Base-by-base conservation (phyloP, 2,329 filamentous ascomycete genomes). In the Alternaria triticina region DNA sequence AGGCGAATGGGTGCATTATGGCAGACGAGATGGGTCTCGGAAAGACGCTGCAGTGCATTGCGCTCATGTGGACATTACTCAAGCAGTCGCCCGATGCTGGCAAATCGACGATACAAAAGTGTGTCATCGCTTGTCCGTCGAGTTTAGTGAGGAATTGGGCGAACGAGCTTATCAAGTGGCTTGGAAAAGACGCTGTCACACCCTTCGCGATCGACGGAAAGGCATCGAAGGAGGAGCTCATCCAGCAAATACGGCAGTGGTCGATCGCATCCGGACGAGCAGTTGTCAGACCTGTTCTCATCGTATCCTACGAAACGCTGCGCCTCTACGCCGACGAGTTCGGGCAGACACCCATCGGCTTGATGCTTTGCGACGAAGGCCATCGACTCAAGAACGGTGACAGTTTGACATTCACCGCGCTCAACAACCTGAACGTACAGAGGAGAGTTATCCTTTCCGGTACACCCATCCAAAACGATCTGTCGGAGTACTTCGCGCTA, bases 1-100 rank as follows among this genome's bases (percentile, higher is more conserved):
- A 95, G 72, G 96, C 96, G 52, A 92, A 97, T 79, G 96, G 96
- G 3, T 99, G 96, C 81, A 99, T 99, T 78, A 99, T 99, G 96
- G 96, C 96, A 57, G 96, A 99, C 78, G 96, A 97, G 78, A 99
- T 99, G 96, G 96, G 96, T 71, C 83, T 99, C 28, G 96, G 96
- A 60, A 99, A 99, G 83, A 99, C 96, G 72, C 82, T 99, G 46
- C 96, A 99, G 83, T 99, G 96, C 80, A 99, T 99, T 74, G 88
- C 96, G 0, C 86, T 99, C 54, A 90, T 99, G 85, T 99, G 96
- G 96, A 99, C 96, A 2, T 82, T 99, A 1, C 83, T 99, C 15
- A 98, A 97, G 79, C 96, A 99, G 77, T 97, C 94, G 0, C 93
- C 96, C 0, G 93, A 97, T 44, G 93, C 95, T n/a, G 96, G 96